Evolutionary conservation across 495 filamentous ascomycete genomes (phyloP), one percentile per base, ranked within the genome.

Genomic region (Aspergillus asperescens): DNA sequence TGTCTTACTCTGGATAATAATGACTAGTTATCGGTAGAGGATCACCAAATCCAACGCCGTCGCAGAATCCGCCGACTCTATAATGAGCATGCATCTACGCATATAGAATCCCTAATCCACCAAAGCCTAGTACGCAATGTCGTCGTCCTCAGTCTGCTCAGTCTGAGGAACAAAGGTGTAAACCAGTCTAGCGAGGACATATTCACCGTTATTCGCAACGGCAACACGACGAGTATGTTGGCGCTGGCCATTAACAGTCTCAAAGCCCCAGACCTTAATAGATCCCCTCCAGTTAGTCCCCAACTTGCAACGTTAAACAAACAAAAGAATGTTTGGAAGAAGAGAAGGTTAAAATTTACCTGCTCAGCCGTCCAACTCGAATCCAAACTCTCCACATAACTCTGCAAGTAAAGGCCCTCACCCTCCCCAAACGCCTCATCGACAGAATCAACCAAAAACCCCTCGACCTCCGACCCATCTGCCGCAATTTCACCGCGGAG

Each of bases 191-290:
- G 83, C 78, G 62, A 77, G 69, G 50, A 83, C 76, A 53, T 76
- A 75, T 69, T 85, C 71, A 0, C 69, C 70, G 3, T 75, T 81
- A 77, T 90, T 91, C 27, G 58, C 53, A 31, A 86, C 75, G 15
- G 83, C 77, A 38, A 88, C 70, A 39, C 84, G 84, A 52, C 87
- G 66, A 40, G 77, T 79, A 64, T 96, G 81, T 49, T 78, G 76
- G 54, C 90, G 78, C 71, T 82, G 64, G 1, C 82, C 78, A 15
- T 79, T 56, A 47, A 85, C 60, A 13, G 64, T 59, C 61, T 80
- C 77, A 50, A 87, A 87, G 12, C 83, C 83, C 82, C 84, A 87
- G 45, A 85, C 67, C 74, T 80, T 47, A 35, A 56, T 22, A 32
- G 19, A 22, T 29, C n/a, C 44, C 9, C n/a, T n/a, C n/a, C n/a